Percentiles rank a stretch among this genome's conserved stretches.
Evolutionary conservation across 2,329 filamentous ascomycete species (phyloP).

Genomic region (Metarhizium guizhouense): DNA sequence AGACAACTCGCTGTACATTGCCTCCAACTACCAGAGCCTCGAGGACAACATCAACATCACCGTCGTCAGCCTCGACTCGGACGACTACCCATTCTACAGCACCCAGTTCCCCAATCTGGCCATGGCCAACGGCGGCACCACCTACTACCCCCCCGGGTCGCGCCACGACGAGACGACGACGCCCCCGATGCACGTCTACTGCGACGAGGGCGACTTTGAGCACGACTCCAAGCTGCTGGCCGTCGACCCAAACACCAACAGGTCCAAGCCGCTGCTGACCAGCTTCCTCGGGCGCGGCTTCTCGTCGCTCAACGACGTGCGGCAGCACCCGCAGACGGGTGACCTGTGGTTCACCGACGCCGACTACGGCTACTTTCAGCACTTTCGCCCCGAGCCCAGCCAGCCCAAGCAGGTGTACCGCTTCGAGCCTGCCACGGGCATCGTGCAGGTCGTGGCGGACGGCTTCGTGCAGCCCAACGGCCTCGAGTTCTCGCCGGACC

Average conservation of each 20-base stretch:
- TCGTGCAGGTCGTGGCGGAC: constrained; percentile 47
- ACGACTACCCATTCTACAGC: constrained; percentile 11
- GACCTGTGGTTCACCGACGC: constrained; percentile 59
- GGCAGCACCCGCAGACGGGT: constrained; percentile 42
- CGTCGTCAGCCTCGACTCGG: constrained; percentile 10
- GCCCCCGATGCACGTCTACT: constrained; percentile 12
- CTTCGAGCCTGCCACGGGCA: constrained; percentile 38
- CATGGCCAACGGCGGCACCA: constrained; percentile 14
- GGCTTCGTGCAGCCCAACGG: constrained; percentile 49
- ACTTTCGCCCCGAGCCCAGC: constrained; percentile 44
- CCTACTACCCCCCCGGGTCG: constrained; percentile 12
- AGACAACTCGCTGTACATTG: constrained; percentile 9
- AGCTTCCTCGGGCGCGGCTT: constrained; percentile 52
- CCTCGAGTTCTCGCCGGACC: constrained; percentile 46
- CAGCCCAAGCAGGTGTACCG: constrained; percentile 52
- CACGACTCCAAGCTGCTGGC: constrained; percentile 30
- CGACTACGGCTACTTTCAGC: constrained; percentile 48
- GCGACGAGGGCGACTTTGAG: constrained; percentile 34
- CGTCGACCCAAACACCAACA: constrained; percentile 2
- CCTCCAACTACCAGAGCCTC: constrained; percentile 25
- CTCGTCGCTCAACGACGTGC: constrained; percentile 51
- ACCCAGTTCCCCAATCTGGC: constrained; percentile 11
- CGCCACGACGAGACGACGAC: constrained; percentile 3
- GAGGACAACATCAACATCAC: constrained; percentile 27
- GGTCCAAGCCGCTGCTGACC: constrained; percentile 37